These are phyloP conservation scores for Bruguiera gymnorhiza DNA, from an alignment of 345 rosid genomes.

Conservation along the genomic window DNA sequence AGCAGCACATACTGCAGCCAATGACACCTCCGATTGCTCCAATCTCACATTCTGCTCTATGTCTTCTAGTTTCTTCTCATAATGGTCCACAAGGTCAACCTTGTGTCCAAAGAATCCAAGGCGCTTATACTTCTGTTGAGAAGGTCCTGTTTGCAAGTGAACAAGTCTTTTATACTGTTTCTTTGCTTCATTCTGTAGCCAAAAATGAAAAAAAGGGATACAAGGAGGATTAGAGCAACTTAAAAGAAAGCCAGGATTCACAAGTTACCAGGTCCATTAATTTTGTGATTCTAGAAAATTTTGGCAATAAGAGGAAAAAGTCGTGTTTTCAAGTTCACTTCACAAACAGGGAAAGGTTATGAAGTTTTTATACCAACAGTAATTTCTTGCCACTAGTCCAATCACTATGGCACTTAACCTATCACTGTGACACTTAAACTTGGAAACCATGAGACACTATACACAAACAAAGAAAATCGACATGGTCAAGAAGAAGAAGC, in stretches of 20 bases:
- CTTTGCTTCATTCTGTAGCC: constrained; percentile 50
- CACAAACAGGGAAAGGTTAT: neutral
- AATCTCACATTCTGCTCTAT: constrained; percentile 64
- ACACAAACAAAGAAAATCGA: neutral
- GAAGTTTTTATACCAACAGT: neutral
- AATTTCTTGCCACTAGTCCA: no score
- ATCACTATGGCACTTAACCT: no score
- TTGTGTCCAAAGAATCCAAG: constrained; percentile 46
- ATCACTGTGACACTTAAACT: no score
- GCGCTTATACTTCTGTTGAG: constrained; percentile 34
- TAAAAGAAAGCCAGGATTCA: neutral
- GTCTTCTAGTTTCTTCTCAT: constrained; percentile 60
- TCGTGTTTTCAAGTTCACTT: neutral
- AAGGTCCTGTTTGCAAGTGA: constrained; percentile 48
- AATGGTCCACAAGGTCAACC: constrained; percentile 62
- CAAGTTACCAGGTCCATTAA: neutral
- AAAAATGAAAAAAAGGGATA: constrained; percentile 2
- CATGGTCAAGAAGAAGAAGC: neutral
- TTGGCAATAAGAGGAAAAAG: neutral
- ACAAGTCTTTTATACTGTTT: constrained; percentile 47
- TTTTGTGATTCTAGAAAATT: neutral
- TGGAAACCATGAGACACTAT: no score
- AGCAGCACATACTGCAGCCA: constrained; percentile 49
- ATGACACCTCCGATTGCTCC: constrained; percentile 62
- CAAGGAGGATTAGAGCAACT: constrained; percentile 1